These are phyloP conservation scores for Xylariaceae sp. DNA, from an alignment of 2,329 filamentous ascomycete genomes.

Conservation along the genomic window DNA sequence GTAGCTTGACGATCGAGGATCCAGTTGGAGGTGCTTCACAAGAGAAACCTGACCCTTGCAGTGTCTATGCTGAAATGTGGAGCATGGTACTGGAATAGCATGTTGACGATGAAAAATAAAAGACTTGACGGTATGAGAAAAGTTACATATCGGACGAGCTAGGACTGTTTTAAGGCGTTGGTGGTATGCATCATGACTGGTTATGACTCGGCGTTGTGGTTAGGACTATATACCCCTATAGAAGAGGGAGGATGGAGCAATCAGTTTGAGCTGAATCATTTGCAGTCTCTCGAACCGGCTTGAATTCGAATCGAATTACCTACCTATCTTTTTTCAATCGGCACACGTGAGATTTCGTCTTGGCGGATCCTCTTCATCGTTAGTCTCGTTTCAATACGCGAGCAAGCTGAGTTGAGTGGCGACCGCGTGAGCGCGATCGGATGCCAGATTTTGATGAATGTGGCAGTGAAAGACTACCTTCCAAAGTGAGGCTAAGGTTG, in stretches of 20 bases:
- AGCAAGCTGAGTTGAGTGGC: too few relatives aligned
- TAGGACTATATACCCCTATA: background rate
- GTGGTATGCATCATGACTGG: background rate
- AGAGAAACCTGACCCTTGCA: constrained; percentile 12
- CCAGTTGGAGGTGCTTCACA: constrained; percentile 7
- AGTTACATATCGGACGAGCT: background rate
- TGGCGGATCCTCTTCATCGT: too few relatives aligned
- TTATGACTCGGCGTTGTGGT: background rate
- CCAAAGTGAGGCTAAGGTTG: too few relatives aligned
- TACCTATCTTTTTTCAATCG: background rate
- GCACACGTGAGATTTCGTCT: too few relatives aligned
- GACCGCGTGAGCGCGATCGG: too few relatives aligned
- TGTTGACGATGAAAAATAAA: background rate
- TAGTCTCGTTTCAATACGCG: too few relatives aligned
- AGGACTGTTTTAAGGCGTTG: constrained; percentile 3
- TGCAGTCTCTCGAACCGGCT: background rate
- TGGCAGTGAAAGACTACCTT: too few relatives aligned
- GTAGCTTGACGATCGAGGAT: constrained; percentile 41
- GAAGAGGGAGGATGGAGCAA: background rate
- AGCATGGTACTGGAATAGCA: constrained; percentile 3
- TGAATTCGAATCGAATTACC: background rate
- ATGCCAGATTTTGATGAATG: too few relatives aligned
- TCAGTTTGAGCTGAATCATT: background rate
- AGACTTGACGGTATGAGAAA: background rate
- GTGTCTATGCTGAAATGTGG: constrained; percentile 24